A percentile compares a stretch with the other conserved stretches of the same genome.
Conservation (phyloP, 441 rosid species). For the Manihot esculenta region DNA sequence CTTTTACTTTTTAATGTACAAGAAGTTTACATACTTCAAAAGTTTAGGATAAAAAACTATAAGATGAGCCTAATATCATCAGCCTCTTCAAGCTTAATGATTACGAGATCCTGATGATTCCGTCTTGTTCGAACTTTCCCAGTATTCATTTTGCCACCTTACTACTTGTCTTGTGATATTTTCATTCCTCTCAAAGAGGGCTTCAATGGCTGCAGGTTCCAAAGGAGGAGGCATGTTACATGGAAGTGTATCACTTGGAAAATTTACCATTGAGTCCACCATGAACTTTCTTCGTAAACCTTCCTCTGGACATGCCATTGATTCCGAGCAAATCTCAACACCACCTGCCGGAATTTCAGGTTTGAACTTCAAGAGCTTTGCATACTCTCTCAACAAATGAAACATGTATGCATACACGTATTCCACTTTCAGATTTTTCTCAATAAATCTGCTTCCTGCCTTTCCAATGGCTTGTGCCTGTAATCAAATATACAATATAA, state of each 20-base stretch:
- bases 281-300: slow-evolving; percentile 50
- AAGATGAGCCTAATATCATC: too few species aligned
- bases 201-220: slow-evolving; percentile 24
- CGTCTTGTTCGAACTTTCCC: slow-evolving; percentile 7
- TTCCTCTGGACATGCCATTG: slow-evolving; percentile 36
- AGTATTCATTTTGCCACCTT: slow-evolving; percentile 30
- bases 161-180: slow-evolving; percentile 27
- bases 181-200: slow-evolving; percentile 27
- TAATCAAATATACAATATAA: neutral
- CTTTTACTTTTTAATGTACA: too few species aligned
- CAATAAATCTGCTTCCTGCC: slow-evolving; percentile 49
- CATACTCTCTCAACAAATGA: slow-evolving; percentile 56
- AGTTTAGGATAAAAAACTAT: too few species aligned
- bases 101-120: neutral
- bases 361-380: slow-evolving; percentile 60
- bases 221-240: slow-evolving; percentile 57
- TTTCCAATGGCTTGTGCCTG: slow-evolving; percentile 67
- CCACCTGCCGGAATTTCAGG: slow-evolving; percentile 52
- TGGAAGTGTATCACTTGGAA: slow-evolving; percentile 43
- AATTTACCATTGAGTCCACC: slow-evolving; percentile 61
- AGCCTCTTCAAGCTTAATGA: neutral
- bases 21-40: too few species aligned
- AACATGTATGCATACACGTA: slow-evolving; percentile 73
- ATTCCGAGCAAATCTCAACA: slow-evolving; percentile 45
- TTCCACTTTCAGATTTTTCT: slow-evolving; percentile 53